Evolutionary conservation across 129 eudicot species (phyloP).

Genomic region (Artemisia argyi): DNA sequence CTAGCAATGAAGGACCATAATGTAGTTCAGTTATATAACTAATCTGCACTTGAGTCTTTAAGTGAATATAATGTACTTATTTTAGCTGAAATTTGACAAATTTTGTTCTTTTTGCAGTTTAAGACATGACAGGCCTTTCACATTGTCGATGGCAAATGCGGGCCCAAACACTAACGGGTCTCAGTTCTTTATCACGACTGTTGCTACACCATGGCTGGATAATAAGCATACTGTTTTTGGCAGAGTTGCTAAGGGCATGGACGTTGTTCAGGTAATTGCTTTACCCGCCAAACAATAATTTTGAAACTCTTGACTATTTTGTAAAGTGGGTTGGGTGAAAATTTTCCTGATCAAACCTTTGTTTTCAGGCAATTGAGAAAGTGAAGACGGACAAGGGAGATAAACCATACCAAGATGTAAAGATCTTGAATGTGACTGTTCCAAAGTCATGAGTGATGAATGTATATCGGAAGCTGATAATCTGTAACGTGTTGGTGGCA

Average conservation of each 20-base stretch:
- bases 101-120: constrained; percentile 54
- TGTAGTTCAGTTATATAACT: neutral
- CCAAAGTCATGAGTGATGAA: constrained; percentile 58
- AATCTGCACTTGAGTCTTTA: neutral
- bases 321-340: neutral
- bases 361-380: constrained; percentile 80
- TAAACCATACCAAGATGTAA: constrained; percentile 93
- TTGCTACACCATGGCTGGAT: constrained; percentile 99
- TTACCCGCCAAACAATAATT: neutral
- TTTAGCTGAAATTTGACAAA: neutral
- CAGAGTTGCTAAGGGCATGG: constrained; percentile 95
- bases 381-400: constrained; percentile 94
- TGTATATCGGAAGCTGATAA: neutral
- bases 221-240: constrained; percentile 99
- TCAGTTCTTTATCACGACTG: constrained; percentile 96
- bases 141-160: constrained; percentile 98
- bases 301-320: neutral
- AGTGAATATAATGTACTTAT: neutral
- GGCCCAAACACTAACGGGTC: constrained; percentile 98
- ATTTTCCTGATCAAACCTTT: neutral
- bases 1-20: neutral
- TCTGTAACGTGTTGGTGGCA: constrained; percentile 13
- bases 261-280: constrained; percentile 87
- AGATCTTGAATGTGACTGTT: constrained; percentile 84
- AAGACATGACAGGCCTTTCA: constrained; percentile 98